Base-by-base conservation (phyloP, 805 yeast genomes). In the Myxozyma mucilagina region DNA sequence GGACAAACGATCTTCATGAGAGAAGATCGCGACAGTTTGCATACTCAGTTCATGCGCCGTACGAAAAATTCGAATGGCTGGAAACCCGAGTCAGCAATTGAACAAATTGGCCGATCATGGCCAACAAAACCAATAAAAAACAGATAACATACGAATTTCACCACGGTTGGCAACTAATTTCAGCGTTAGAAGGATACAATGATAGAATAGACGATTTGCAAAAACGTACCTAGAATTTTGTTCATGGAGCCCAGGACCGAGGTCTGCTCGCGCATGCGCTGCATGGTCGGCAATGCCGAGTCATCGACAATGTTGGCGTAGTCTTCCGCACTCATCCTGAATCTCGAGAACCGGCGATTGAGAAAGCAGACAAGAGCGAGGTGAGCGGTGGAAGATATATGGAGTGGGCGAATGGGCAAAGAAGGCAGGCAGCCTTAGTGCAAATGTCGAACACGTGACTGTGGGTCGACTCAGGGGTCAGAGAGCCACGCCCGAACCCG, bases 1-100 rank as follows among this genome's bases (percentile, higher is more conserved):
- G 11, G 96, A 87, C 70, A 93, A 80, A 65, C 96, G 81, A 75
- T 93, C 99, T 77, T 94, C 97, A 74, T 93, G 96, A 39, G 97
- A 91, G 76, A 91, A 93, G 72, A 93, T 87, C 49, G 98, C 99
- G 45, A 94, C 97, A 0, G 99, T 92, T 72, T 89, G 91, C 96
- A 94, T 90, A 24, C 96, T 88, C 72, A 93, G 81, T 77, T 93
- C 99, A 78, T 94, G 99, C 63, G 99, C 99, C 41, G 97, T 87
- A 78, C 99, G 84, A 78, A 93, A 93, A 74, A 93, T 92, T 64
- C 77, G 74, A 48, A 72, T 68, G 38, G 75, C 73, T 78, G 94
- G 80, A 78, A 87, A 87, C 67, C 93, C 93, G 4, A 35, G 56
- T 53, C 44, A 89, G 42, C 18, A 16, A 16, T 39, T 47, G 38